Conservation (phyloP, 2,329 filamentous ascomycete species). For the Cladosporium phlei region DNA sequence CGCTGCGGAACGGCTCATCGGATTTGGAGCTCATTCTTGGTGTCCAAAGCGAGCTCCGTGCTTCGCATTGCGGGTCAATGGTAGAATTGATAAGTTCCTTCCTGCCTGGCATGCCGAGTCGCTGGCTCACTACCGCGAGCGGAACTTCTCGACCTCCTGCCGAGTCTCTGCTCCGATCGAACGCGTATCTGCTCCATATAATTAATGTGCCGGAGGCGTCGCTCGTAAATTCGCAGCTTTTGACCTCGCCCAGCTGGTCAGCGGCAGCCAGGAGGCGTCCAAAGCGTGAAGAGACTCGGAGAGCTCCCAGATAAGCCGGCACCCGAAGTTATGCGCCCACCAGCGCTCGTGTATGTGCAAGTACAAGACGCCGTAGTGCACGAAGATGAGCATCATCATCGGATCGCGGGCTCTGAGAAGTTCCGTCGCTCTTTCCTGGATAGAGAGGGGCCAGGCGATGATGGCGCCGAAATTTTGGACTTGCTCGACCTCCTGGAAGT, state of each 20-base stretch:
- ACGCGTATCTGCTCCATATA: too few relatives aligned
- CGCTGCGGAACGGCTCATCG: too few relatives aligned
- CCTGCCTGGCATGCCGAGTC: too few relatives aligned
- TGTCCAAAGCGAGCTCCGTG: too few relatives aligned
- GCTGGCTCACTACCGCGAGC: too few relatives aligned
- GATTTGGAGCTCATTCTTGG: too few relatives aligned
- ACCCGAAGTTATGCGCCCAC: slow-evolving; percentile 4
- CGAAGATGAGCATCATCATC: slow-evolving; percentile 8
- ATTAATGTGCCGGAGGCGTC: background rate
- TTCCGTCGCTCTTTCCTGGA: background rate
- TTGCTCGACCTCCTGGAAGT: background rate
- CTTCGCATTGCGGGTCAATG: too few relatives aligned
- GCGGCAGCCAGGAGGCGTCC: slow-evolving; percentile 5
- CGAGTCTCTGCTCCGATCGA: too few relatives aligned
- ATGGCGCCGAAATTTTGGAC: background rate
- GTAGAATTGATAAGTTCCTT: too few relatives aligned
- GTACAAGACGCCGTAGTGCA: slow-evolving; percentile 8
- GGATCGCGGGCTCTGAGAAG: background rate
- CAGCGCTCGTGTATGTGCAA: slow-evolving; percentile 1
- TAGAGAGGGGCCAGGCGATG: background rate
- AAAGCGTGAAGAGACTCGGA: slow-evolving; percentile 1
- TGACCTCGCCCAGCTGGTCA: slow-evolving; percentile 7
- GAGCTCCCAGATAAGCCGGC: slow-evolving; percentile 2
- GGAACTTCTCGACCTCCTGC: too few relatives aligned
- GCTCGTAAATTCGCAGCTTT: background rate